A percentile compares a stretch with the other conserved stretches of the same genome.
phyloP scores from a whole-genome alignment of 768 basidiomycete genomes.

The Amanita polypyramis region DNA sequence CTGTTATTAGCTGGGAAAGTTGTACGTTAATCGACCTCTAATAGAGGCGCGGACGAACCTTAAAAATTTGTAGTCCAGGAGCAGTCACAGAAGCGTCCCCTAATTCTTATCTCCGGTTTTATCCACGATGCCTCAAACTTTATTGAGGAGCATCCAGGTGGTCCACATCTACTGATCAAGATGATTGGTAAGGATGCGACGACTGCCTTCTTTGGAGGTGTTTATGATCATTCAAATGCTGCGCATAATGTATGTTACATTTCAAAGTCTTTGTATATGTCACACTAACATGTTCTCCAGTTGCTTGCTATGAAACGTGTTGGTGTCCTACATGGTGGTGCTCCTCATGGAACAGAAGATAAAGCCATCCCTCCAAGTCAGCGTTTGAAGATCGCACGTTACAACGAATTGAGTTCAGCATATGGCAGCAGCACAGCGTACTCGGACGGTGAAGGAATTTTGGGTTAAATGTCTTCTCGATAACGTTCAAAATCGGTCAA shows the following conservation, averaged over 20 bases:
- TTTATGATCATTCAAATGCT: conserved; percentile 83
- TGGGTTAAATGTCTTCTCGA: background rate
- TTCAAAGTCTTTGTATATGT: background rate
- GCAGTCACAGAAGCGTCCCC: conserved; percentile 67
- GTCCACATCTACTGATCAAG: conserved; percentile 73
- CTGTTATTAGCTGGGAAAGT: conserved; percentile 79
- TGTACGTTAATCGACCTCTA: conserved; percentile 36
- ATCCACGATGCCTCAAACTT: conserved; percentile 85
- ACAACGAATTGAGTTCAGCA: conserved; percentile 45
- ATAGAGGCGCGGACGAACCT: background rate
- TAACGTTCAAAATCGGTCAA: background rate
- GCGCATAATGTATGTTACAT: conserved; percentile 60
- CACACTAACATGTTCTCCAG: conserved; percentile 16
- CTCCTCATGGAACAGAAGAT: conserved; percentile 48
- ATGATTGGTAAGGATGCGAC: conserved; percentile 88
- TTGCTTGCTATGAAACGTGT: conserved; percentile 59
- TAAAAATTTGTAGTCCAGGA: conserved; percentile 46
- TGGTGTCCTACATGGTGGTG: conserved; percentile 50
- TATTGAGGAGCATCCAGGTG: conserved; percentile 88
- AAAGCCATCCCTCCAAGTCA: conserved; percentile 65
- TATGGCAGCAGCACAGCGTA: conserved; percentile 44
- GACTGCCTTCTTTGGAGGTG: conserved; percentile 89
- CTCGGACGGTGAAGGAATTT: conserved; percentile 47
- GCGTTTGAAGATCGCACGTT: conserved; percentile 57
- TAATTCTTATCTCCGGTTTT: conserved; percentile 84